Evolutionary conservation across 768 basidiomycete genomes (phyloP), one percentile per base, ranked within the genome.

Genomic region (Auricularia auricula-judae): DNA sequence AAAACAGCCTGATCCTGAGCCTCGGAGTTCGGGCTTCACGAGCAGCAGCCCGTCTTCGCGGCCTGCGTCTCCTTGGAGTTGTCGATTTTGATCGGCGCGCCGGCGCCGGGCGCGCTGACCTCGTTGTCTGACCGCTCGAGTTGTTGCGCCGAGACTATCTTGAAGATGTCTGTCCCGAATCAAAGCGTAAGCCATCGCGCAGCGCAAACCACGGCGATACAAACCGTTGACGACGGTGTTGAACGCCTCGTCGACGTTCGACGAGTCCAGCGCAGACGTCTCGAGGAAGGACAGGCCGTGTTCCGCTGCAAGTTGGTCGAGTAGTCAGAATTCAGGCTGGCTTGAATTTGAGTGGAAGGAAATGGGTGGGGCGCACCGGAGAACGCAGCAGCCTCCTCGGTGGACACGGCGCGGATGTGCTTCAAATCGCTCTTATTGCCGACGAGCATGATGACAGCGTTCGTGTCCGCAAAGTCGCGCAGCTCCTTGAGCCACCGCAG

Each of bases 371-470:
- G 29, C 86, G 72, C 75, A 93, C 94, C 82, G 42, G 93, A 78
- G 75, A 98, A 98, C 11, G 80, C 79, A 81, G 92, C 97, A 61
- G 95, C 96, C 80, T 99, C 97, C 61, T 99, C 97, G 36, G 95
- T 98, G 36, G 96, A 89, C 44, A 98, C 95, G 53, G 95, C 96
- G 68, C 97, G 80, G 71, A 98, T 76, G 74, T 98, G 97, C 78
- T 97, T 94, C 82, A 99, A 86, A 84, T 99, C 97, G 74, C 92
- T 94, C 88, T 99, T 98, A 82, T 98, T 98, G 12, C 93, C 93
- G 11, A 96, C 93, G 44, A 95, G 84, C 92, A 94, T 94, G 73
- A 96, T 96, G 62, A 91, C 92, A 66, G 93, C 93, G 79, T 89
- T 93, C 63, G 88, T 87, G 73, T 91, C 88, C 63, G 95, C 94